These are phyloP conservation scores for Pleurotus djamor DNA, from an alignment of 768 basidiomycete species.

Conservation along the genomic window DNA sequence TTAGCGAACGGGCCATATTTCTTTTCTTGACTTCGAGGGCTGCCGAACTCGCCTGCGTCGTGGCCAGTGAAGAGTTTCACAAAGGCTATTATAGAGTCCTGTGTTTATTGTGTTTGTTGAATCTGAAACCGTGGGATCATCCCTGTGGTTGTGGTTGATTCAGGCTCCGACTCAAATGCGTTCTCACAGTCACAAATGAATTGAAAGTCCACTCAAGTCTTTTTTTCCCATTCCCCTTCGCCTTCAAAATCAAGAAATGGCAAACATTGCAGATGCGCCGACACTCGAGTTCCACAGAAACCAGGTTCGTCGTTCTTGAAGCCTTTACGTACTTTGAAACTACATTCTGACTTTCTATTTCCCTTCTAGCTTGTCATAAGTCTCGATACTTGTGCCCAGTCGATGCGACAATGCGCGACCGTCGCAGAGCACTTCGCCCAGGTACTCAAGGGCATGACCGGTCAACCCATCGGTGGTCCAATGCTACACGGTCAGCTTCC, in stretches of 20 bases:
- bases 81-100: too few relatives aligned
- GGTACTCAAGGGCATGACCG: slow-evolving; percentile 36
- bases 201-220: too few relatives aligned
- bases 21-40: too few relatives aligned
- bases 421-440: slow-evolving; percentile 60
- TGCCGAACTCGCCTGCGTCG: too few relatives aligned
- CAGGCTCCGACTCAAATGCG: slow-evolving; percentile 21
- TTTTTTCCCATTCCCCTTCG: background rate
- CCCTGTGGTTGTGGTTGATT: background rate
- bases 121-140: too few relatives aligned
- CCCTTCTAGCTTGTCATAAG: slow-evolving; percentile 28
- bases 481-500: background rate
- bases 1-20: too few relatives aligned
- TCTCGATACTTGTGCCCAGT: slow-evolving; percentile 54
- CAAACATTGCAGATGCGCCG: slow-evolving; percentile 17
- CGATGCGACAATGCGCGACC: slow-evolving; percentile 61
- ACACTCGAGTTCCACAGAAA: slow-evolving; percentile 27
- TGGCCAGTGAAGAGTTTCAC: too few relatives aligned
- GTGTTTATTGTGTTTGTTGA: too few relatives aligned
- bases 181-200: slow-evolving; percentile 30
- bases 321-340: background rate
- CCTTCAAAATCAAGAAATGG: slow-evolving; percentile 14
- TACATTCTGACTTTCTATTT: background rate
- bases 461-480: slow-evolving; percentile 18
- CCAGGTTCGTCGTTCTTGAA: slow-evolving; percentile 25